Evolutionary conservation across 2,329 filamentous ascomycete genomes (phyloP).

Genomic region (Emericellopsis cladophorae): DNA sequence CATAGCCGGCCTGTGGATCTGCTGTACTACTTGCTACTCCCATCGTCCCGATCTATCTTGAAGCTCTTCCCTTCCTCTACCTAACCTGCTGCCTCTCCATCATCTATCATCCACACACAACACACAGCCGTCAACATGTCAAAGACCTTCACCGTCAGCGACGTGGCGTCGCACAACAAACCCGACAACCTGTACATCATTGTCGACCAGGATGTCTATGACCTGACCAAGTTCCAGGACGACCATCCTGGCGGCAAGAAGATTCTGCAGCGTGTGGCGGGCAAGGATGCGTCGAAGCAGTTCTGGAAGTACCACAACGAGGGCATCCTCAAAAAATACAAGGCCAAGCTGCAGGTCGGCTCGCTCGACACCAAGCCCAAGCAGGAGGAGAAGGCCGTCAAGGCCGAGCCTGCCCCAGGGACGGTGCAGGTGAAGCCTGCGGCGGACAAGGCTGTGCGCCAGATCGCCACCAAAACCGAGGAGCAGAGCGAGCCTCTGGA

Average conservation of each 20-base stretch:
- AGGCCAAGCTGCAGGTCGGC: slow-evolving; percentile 63
- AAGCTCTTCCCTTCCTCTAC: not conserved
- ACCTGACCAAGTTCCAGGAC: slow-evolving; percentile 78
- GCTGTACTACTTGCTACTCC: not conserved
- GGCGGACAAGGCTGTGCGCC: slow-evolving; percentile 15
- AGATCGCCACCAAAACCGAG: slow-evolving; percentile 21
- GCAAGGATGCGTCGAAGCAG: slow-evolving; percentile 54
- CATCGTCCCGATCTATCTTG: not conserved
- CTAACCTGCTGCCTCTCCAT: not conserved
- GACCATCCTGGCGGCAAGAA: slow-evolving; percentile 65
- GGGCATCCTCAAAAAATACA: slow-evolving; percentile 77
- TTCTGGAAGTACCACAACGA: slow-evolving; percentile 77
- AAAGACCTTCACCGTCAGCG: slow-evolving; percentile 69
- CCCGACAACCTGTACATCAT: slow-evolving; percentile 75
- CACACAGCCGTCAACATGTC: slow-evolving; percentile 52
- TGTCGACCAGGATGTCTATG: slow-evolving; percentile 91
- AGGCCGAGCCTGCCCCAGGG: slow-evolving; percentile 24
- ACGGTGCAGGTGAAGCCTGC: slow-evolving; percentile 18
- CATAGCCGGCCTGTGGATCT: not conserved
- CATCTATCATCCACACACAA: not conserved
- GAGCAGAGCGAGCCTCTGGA: slow-evolving; percentile 62
- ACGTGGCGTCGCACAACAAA: slow-evolving; percentile 90
- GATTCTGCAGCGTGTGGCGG: slow-evolving; percentile 49
- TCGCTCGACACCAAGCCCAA: slow-evolving; percentile 82
- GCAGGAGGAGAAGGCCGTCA: slow-evolving; percentile 32